Evolutionary conservation across 2,329 filamentous ascomycete species (phyloP).

Genomic region (Cercospora zeina): DNA sequence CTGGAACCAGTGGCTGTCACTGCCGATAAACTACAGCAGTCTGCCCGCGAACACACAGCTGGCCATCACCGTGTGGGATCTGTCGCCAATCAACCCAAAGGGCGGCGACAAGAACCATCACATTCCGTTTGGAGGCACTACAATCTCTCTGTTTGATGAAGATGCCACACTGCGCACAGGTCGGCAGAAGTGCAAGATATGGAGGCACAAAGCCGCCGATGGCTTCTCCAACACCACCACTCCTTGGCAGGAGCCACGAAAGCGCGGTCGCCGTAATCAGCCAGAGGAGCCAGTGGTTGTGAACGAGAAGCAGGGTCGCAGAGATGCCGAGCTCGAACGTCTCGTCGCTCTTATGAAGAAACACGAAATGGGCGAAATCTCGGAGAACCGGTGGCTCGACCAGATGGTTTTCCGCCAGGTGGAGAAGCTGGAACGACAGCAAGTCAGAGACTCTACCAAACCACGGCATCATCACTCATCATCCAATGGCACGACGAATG

Average conservation of each 20-base stretch:
- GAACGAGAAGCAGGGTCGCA: slow-evolving; percentile 38
- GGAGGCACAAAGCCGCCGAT: slow-evolving; percentile 80
- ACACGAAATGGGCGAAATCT: slow-evolving; percentile 96
- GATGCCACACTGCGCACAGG: slow-evolving; percentile 91
- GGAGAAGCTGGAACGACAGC: slow-evolving; percentile 61
- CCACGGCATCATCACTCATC: slow-evolving; percentile 16
- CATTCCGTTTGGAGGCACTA: slow-evolving; percentile 91
- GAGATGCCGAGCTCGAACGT: slow-evolving; percentile 74
- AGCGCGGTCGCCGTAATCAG: slow-evolving; percentile 50
- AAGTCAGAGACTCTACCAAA: slow-evolving; percentile 43
- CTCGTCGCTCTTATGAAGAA: slow-evolving; percentile 92
- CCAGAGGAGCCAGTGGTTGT: slow-evolving; percentile 62
- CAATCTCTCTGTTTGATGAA: slow-evolving; percentile 84
- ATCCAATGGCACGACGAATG: slow-evolving; percentile 12
- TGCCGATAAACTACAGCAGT: slow-evolving; percentile 81
- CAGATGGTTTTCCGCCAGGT: slow-evolving; percentile 88
- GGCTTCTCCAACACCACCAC: slow-evolving; percentile 79
- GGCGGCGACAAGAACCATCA: slow-evolving; percentile 73
- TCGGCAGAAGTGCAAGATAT: slow-evolving; percentile 83
- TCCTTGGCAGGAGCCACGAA: slow-evolving; percentile 64
- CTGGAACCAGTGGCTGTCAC: slow-evolving; percentile 95
- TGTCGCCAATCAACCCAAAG: slow-evolving; percentile 74
- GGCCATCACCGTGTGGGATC: slow-evolving; percentile 92
- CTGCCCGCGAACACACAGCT: slow-evolving; percentile 79
- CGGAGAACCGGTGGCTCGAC: slow-evolving; percentile 91